Evolutionary conservation across 306 rosid species (phyloP).

Genomic region (Quercus rubra): DNA sequence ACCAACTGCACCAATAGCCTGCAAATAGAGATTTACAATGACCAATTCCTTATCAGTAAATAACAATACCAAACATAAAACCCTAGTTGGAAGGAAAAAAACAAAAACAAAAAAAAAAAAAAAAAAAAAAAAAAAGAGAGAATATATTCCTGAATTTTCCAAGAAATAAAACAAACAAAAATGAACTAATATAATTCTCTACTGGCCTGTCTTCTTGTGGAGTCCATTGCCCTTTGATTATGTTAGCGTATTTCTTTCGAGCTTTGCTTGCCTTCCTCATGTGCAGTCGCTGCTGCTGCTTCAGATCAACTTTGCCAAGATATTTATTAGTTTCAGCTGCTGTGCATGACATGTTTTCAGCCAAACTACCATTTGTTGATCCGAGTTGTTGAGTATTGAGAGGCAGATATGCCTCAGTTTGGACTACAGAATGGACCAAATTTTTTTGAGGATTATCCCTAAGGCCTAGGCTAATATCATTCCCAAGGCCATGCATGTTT

Average conservation of each 20-base stretch:
- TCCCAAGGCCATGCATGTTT: conserved; percentile 3
- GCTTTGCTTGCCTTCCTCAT: conserved; percentile 3
- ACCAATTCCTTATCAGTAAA: neutral
- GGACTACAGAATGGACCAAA: neutral
- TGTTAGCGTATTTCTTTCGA: conserved; percentile 2
- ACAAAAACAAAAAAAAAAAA: neutral
- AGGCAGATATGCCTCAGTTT: neutral
- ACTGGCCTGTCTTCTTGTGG: conserved; percentile 58
- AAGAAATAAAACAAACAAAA: neutral
- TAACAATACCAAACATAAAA: neutral
- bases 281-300: conserved; percentile 3
- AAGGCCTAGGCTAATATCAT: neutral
- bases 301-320: neutral
- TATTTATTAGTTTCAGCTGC: neutral
- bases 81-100: neutral
- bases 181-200: neutral
- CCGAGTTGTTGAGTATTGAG: conserved; percentile 14
- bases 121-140: neutral
- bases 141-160: neutral
- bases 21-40: conserved; percentile 7
- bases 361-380: neutral
- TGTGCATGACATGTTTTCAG: conserved; percentile 1
- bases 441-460: conserved; percentile 17
- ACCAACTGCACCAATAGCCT: conserved; percentile 51
- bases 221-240: conserved; percentile 72